Evolutionary conservation across 2,329 filamentous ascomycete species (phyloP).

Genomic region (Penicillium sp.): DNA sequence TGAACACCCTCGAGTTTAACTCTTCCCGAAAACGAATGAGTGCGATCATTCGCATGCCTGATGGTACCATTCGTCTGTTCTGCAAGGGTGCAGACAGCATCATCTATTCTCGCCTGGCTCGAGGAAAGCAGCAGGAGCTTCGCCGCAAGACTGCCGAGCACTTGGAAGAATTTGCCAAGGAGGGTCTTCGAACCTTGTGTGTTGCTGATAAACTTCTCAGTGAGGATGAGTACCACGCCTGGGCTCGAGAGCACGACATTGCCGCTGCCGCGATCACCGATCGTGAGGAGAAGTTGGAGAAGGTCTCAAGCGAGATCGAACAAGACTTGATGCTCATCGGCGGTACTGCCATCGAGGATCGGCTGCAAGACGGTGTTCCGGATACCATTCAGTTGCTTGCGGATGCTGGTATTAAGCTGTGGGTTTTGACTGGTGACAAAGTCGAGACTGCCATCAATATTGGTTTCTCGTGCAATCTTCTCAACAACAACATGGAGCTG

Average conservation of each 20-base stretch:
- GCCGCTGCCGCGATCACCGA: constrained; percentile 80
- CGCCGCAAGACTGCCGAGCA: constrained; percentile 84
- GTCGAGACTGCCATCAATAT: constrained; percentile 99
- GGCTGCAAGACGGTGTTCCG: constrained; percentile 92
- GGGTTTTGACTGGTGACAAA: constrained; percentile 97
- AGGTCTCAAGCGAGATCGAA: constrained; percentile 85
- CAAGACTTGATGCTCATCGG: constrained; percentile 83
- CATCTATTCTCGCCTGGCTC: constrained; percentile 87
- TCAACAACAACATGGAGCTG: constrained; percentile 97
- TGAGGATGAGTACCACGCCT: constrained; percentile 79
- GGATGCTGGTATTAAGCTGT: constrained; percentile 94
- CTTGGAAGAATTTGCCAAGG: constrained; percentile 92
- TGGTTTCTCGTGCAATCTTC: constrained; percentile 95
- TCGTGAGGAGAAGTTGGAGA: constrained; percentile 89
- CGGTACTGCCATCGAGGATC: constrained; percentile 95
- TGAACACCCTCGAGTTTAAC: constrained; percentile 97
- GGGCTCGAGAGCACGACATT: constrained; percentile 83
- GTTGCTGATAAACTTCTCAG: constrained; percentile 78
- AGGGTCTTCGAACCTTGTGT: constrained; percentile 91
- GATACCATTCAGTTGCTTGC: constrained; percentile 91
- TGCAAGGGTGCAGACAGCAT: constrained; percentile 98
- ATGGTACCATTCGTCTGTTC: constrained; percentile 83
- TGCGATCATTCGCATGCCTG: constrained; percentile 90
- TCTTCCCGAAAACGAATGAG: constrained; percentile 97
- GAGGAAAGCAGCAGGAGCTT: constrained; percentile 81